phyloP scores from a whole-genome alignment of 2,329 filamentous ascomycete species.

The Hymenoscyphus repandus region DNA sequence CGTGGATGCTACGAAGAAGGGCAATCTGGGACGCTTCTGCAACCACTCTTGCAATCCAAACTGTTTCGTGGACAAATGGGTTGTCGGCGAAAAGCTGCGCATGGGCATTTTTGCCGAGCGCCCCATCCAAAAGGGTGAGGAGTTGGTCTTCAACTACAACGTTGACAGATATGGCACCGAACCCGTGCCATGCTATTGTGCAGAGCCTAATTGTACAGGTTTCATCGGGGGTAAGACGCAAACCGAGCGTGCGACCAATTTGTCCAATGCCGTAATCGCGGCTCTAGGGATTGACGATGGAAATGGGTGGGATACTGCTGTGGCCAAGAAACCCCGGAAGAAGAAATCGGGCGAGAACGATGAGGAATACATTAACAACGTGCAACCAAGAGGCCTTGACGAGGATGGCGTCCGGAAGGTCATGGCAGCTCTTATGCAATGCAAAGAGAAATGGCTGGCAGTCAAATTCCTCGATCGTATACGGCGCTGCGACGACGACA shows the following conservation, averaged over 20 bases:
- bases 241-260: slow-evolving; percentile 88
- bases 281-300: slow-evolving; percentile 91
- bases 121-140: slow-evolving; percentile 79
- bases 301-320: slow-evolving; percentile 85
- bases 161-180: slow-evolving; percentile 97
- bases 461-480: slow-evolving; percentile 90
- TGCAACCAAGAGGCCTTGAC: slow-evolving; percentile 72
- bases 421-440: slow-evolving; percentile 95
- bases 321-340: slow-evolving; percentile 85
- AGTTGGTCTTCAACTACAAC: slow-evolving; percentile 99
- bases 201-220: slow-evolving; percentile 87
- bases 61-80: slow-evolving; percentile 99
- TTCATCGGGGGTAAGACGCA: slow-evolving; percentile 98
- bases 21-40: slow-evolving; percentile 94
- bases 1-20: slow-evolving; percentile 94
- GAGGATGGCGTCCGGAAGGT: slow-evolving; percentile 86
- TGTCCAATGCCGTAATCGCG: slow-evolving; percentile 85
- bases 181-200: slow-evolving; percentile 95
- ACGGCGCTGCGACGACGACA: slow-evolving; percentile 79
- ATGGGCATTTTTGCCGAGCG: slow-evolving; percentile 98
- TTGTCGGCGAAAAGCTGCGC: slow-evolving; percentile 91
- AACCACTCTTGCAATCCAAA: slow-evolving; percentile 99
- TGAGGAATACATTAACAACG: slow-evolving; percentile 89
- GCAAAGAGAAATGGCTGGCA: slow-evolving; percentile 98
- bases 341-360: slow-evolving; percentile 90